Conservation (phyloP, 805 yeast genomes). For the Candida coquimbonensis region DNA sequence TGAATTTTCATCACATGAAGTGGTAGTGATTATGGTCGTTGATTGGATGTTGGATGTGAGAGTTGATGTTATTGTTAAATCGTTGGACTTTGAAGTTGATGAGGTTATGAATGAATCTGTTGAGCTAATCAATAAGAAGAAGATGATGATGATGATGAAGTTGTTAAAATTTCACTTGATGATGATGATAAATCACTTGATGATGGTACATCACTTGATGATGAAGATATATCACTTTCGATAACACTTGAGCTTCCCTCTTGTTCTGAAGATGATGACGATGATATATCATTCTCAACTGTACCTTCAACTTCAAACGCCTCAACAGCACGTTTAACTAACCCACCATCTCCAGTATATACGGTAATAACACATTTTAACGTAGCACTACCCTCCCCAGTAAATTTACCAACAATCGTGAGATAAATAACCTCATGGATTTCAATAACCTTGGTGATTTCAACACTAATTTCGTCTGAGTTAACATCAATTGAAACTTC, state of each 20-base stretch:
- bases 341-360: neutral
- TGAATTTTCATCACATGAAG: neutral
- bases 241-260: too few species aligned
- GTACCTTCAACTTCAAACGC: neutral
- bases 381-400: neutral
- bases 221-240: neutral
- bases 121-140: neutral
- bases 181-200: neutral
- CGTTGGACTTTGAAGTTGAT: neutral
- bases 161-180: neutral
- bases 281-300: neutral
- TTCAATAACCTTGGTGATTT: neutral
- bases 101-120: neutral
- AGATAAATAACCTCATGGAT: neutral
- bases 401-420: neutral
- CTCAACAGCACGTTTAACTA: neutral
- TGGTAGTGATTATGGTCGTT: neutral
- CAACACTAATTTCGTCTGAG: slow-evolving; percentile 2
- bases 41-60: neutral
- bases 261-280: too few species aligned
- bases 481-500: slow-evolving; percentile 1
- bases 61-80: neutral
- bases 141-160: neutral
- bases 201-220: neutral
- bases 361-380: neutral